Conservation (phyloP, 2,329 filamentous ascomycete species). For the Colletotrichum musicola region DNA sequence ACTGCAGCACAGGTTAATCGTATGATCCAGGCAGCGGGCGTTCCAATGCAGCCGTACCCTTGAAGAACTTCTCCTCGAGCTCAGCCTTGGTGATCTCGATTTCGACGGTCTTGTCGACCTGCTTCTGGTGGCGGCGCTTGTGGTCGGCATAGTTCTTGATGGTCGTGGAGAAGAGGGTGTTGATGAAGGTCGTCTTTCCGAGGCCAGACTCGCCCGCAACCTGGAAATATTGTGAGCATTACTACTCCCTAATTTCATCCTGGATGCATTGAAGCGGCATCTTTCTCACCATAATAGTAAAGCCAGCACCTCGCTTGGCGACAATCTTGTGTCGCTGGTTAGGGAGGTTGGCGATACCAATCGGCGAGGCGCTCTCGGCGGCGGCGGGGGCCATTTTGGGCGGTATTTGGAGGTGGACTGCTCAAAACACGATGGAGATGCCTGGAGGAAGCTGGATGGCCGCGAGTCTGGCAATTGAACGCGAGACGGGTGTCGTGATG, state of each 20-base stretch:
- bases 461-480: conserved; percentile 33
- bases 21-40: conserved; percentile 7
- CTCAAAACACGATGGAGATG: conserved; percentile 36
- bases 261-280: conserved; percentile 1
- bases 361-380: conserved; percentile 73
- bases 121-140: conserved; percentile 99
- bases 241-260: background rate
- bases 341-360: conserved; percentile 81
- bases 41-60: conserved; percentile 72
- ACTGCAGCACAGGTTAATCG: conserved; percentile 67
- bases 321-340: conserved; percentile 84
- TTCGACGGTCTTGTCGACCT: conserved; percentile 99
- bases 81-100: conserved; percentile 99
- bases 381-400: conserved; percentile 68
- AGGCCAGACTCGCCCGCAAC: conserved; percentile 98
- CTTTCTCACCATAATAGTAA: conserved; percentile 93
- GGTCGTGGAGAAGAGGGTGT: conserved; percentile 99
- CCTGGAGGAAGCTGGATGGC: conserved; percentile 30
- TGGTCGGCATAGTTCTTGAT: conserved; percentile 99
- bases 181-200: conserved; percentile 99
- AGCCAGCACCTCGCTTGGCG: conserved; percentile 90
- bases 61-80: conserved; percentile 99
- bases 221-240: conserved; percentile 57
- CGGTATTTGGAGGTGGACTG: conserved; percentile 41
- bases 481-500: conserved; percentile 40